Conservation (phyloP, 169 alveolate genomes). For the Eimeria maxima region DNA sequence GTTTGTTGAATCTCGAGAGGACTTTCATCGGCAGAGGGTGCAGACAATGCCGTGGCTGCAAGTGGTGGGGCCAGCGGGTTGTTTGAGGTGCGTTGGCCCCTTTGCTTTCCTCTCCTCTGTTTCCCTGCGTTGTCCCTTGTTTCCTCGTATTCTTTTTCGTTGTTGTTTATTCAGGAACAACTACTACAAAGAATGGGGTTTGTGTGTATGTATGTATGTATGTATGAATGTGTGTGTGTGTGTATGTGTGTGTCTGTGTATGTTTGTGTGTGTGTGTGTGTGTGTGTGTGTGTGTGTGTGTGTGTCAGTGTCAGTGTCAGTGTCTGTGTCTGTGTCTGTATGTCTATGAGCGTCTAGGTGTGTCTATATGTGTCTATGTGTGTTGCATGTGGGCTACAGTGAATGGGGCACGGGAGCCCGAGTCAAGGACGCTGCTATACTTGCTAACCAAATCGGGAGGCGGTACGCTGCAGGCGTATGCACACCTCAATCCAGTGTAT, state of each 20-base stretch:
- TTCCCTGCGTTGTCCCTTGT: too few relatives aligned
- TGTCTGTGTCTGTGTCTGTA: too few relatives aligned
- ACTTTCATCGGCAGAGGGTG: neutral
- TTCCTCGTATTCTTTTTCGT: too few relatives aligned
- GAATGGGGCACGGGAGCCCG: constrained; percentile 59
- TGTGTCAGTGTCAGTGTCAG: too few relatives aligned
- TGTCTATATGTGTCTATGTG: too few relatives aligned
- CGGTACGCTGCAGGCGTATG: neutral
- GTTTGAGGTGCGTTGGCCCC: neutral
- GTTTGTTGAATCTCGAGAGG: constrained; percentile 1
- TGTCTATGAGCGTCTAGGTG: too few relatives aligned
- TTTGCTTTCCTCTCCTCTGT: too few relatives aligned
- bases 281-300: too few relatives aligned
- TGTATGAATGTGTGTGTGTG: neutral
- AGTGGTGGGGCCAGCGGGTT: constrained; percentile 33
- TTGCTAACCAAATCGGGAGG: constrained; percentile 1
- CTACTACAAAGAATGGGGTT: neutral
- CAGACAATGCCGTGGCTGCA: constrained; percentile 24
- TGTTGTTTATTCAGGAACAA: too few relatives aligned
- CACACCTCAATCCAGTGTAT: neutral
- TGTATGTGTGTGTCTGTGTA: too few relatives aligned
- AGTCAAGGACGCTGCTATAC: constrained; percentile 43
- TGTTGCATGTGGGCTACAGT: neutral
- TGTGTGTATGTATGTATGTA: neutral
- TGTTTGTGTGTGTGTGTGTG: too few relatives aligned